Evolutionary conservation across 2,329 filamentous ascomycete genomes (phyloP).

Genomic region (Xylaria sp.): DNA sequence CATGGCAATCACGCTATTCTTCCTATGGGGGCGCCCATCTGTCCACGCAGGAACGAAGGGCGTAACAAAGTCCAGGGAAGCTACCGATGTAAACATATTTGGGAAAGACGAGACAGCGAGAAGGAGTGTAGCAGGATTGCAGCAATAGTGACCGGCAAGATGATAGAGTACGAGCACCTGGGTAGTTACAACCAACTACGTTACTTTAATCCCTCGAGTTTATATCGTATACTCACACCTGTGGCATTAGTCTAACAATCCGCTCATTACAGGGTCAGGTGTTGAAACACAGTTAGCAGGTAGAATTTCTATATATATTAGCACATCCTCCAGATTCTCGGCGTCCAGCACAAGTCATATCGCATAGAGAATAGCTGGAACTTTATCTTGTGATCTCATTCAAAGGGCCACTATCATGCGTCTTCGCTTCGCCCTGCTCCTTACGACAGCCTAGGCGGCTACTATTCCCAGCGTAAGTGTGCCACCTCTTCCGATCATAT

Average conservation of each 20-base stretch:
- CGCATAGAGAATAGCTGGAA: not conserved
- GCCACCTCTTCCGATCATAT: too few relatives aligned
- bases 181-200: too few relatives aligned
- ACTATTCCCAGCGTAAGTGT: slow-evolving; percentile 2
- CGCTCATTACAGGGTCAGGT: too few relatives aligned
- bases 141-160: not conserved
- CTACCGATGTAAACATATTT: not conserved
- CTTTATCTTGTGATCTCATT: slow-evolving; percentile 52
- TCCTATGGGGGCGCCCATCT: not conserved
- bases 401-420: not conserved
- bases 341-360: not conserved
- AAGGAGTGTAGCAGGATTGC: not conserved
- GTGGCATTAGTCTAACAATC: not conserved
- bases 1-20: not conserved
- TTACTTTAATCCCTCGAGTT: not conserved
- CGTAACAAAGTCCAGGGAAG: too few relatives aligned
- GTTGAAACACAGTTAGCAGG: not conserved
- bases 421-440: not conserved
- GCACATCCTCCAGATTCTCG: not conserved
- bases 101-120: not conserved
- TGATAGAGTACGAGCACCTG: too few relatives aligned
- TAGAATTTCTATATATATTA: not conserved
- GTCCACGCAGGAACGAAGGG: too few relatives aligned
- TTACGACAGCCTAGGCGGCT: slow-evolving; percentile 5
- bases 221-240: not conserved